Evolutionary conservation across 2,329 filamentous ascomycete genomes (phyloP).

Genomic region (Venturia nashicola): DNA sequence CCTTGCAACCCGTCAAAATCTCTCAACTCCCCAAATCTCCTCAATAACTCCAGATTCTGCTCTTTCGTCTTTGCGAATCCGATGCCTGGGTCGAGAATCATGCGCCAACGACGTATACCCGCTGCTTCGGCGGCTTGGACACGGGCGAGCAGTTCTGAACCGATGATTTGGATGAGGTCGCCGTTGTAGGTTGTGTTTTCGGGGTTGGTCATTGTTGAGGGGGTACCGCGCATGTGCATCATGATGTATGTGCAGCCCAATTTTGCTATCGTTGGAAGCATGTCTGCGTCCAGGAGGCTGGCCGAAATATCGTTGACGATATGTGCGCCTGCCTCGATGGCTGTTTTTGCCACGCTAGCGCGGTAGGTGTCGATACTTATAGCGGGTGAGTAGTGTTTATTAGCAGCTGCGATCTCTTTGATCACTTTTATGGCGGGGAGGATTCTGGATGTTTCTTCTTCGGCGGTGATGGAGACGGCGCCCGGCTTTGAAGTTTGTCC

Average conservation of each 20-base stretch:
- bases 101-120: slow-evolving; percentile 83
- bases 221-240: slow-evolving; percentile 90
- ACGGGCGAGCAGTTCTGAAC: slow-evolving; percentile 54
- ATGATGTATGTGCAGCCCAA: slow-evolving; percentile 69
- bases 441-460: slow-evolving; percentile 67
- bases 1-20: slow-evolving; percentile 41
- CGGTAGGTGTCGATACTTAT: slow-evolving; percentile 93
- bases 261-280: slow-evolving; percentile 69
- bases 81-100: slow-evolving; percentile 85
- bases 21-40: slow-evolving; percentile 49
- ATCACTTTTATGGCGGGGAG: slow-evolving; percentile 56
- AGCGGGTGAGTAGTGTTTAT: slow-evolving; percentile 34
- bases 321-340: slow-evolving; percentile 68
- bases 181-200: slow-evolving; percentile 49
- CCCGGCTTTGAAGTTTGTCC: slow-evolving; percentile 85
- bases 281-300: slow-evolving; percentile 54
- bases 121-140: slow-evolving; percentile 66
- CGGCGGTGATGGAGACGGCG: slow-evolving; percentile 52
- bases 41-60: slow-evolving; percentile 73
- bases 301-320: slow-evolving; percentile 93
- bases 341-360: slow-evolving; percentile 65
- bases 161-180: slow-evolving; percentile 54
- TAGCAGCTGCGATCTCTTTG: slow-evolving; percentile 14
- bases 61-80: slow-evolving; percentile 78
- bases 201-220: slow-evolving; percentile 63